These are phyloP conservation scores for Sporothrix dimorphospora DNA, from an alignment of 2,329 filamentous ascomycete genomes.

Conservation along the genomic window DNA sequence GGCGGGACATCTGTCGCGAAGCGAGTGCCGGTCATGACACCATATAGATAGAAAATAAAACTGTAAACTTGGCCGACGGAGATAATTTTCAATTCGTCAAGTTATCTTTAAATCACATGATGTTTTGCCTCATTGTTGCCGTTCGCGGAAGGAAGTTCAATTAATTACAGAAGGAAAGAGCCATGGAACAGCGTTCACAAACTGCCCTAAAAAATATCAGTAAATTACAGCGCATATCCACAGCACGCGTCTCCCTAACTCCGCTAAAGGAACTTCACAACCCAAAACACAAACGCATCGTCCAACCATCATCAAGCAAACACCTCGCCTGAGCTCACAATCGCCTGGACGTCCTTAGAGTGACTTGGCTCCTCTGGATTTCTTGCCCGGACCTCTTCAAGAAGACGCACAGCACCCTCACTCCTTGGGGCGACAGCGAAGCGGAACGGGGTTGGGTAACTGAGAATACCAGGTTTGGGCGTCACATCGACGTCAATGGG, in stretches of 20 bases:
- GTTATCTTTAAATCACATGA: too few species aligned
- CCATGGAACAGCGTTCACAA: neutral
- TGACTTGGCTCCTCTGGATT: neutral
- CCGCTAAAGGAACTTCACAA: neutral
- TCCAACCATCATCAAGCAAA: neutral
- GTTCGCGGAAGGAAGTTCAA: too few species aligned
- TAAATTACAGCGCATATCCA: neutral
- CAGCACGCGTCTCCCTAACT: neutral
- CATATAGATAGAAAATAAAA: too few species aligned
- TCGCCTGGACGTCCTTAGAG: neutral
- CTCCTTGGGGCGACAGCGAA: neutral
- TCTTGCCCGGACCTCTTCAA: neutral
- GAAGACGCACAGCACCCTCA: neutral
- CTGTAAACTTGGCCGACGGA: too few species aligned
- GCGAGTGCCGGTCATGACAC: neutral
- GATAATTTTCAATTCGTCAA: too few species aligned
- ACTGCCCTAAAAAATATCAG: neutral
- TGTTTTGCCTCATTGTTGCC: too few species aligned
- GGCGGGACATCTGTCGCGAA: neutral
- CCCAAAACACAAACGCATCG: neutral
- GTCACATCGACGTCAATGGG: neutral
- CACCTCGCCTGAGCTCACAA: neutral
- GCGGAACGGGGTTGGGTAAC: neutral
- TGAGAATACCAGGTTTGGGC: neutral
- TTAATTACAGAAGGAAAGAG: neutral